Base-by-base conservation (phyloP, 495 filamentous ascomycete genomes). In the Aspergillus ellipticus region DNA sequence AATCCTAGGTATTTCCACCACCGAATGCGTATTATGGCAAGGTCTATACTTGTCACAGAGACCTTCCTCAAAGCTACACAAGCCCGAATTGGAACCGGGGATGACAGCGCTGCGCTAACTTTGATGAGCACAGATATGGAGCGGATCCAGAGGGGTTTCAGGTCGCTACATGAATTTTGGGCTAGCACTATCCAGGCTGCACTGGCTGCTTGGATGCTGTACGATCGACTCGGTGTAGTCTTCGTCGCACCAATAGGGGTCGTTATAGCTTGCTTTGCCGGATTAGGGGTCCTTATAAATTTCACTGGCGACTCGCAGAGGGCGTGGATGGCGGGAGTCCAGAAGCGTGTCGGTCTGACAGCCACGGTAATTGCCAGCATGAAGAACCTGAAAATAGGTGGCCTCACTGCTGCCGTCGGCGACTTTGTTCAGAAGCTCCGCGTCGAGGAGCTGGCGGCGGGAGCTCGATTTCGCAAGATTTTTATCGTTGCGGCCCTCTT, bases 41-140 rank as follows among this genome's bases (percentile, higher is more conserved):
- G 81, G 6, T 80, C 74, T 4, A 71, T 75, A 20, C 63, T 84
- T 3, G 69, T 78, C 15, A 72, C 67, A 17, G 72, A 76, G 41
- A 70, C 79, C 22, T 83, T 42, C 19, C 16, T 1, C 19, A 17
- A 20, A 8, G 69, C 78, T 6, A 65, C 64, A 10, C 72, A 58
- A 43, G 15, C 42, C 13, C 24, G 45, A 11, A 51, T 57, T 17
- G 62, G 75, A 20, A 60, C 62, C 6, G 60, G 58, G 7, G 61
- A 71, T 2, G 74, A 77, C 49, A 70, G 76, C 9, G 71, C 74
- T 22, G 73, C 76, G 4, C 53, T 82, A n/a, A 83, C 82, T 3
- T 64, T 86, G 2, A 82, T 83, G 74, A 82, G 76, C 73, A 79
- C 76, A 7, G 80, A 83, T 52, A 67, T 80, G 13, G 77, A 80